Base-by-base conservation (phyloP, 2,329 filamentous ascomycete genomes). In the Ploettnerulaceae sp. region DNA sequence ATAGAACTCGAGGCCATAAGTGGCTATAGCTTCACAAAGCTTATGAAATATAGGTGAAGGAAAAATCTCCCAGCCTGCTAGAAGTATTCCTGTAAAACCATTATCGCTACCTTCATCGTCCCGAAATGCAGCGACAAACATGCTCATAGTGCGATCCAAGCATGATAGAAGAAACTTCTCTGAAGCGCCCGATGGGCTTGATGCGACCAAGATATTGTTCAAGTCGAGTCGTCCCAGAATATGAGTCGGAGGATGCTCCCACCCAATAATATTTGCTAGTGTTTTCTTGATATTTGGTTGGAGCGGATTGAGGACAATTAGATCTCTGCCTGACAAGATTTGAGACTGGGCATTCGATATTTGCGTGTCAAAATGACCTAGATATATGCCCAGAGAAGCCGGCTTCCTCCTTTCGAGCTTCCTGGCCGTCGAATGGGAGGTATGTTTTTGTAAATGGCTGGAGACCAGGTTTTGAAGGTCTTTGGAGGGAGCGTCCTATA, bases 11-110 rank as follows among this genome's bases (percentile, higher is more conserved):
- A 73, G 55, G 3, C 68, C 68, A 7, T 45, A 28, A 1, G 36
- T 29, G 14, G 33, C 24, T 7, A 70, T 56, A 2, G 50, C 47
- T 32, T 57, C 57, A 32, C 70, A 52, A 7, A 65, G 54, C 26
- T 64, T 56, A 14, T 68, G 47, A 3, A 72, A 34, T 22, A 51
- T 17, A 6, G 38, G 15, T 7, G 26, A 20, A 4, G 48, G 45
- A 43, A 55, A 41, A 35, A 57, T 55, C 33, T 70, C 63, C 67
- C 67, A 72, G 39, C 68, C 66, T 8, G 68, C 67, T 14, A 73
- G 57, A 11, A 73, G 49, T 18, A 72, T 54, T 4, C 68, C 71
- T 7, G 57, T 67, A 33, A 71, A 69, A 0, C 59, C 52, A 12
- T 59, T 60, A 17, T 64, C 62, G 12, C 67, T 47, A 25, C 58